Conservation (phyloP, 352 stramenopile genomes). For the Pythium diclinum region DNA sequence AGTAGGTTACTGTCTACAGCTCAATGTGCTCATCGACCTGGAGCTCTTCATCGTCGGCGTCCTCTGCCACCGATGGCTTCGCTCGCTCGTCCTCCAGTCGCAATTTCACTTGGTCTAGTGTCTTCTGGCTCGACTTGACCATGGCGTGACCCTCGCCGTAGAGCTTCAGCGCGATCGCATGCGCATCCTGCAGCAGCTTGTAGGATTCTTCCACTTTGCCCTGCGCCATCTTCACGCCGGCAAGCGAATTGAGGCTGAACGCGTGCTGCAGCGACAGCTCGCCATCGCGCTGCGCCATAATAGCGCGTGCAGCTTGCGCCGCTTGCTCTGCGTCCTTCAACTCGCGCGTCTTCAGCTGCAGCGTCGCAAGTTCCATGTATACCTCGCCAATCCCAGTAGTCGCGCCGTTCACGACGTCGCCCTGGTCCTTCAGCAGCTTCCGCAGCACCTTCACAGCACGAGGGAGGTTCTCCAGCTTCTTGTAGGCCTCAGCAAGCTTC, state of each 20-base stretch:
- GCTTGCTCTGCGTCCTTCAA: conserved; percentile 35
- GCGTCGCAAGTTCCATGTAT: conserved; percentile 70
- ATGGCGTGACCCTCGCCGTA: conserved; percentile 65
- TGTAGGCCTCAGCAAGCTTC: conserved; percentile 67
- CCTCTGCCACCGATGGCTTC: conserved; percentile 3
- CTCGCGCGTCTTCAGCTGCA: conserved; percentile 20
- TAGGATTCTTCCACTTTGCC: conserved; percentile 55
- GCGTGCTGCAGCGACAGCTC: conserved; percentile 63
- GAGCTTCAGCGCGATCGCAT: conserved; percentile 62
- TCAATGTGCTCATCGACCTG: conserved; percentile 17
- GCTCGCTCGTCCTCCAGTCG: conserved; percentile 40
- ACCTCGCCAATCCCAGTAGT: conserved; percentile 70
- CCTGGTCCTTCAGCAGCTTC: conserved; percentile 54
- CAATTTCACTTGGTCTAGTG: conserved; percentile 56
- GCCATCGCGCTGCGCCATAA: conserved; percentile 68
- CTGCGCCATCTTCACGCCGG: conserved; percentile 71
- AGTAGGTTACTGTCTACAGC: conserved; percentile 8
- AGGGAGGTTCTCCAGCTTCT: conserved; percentile 57
- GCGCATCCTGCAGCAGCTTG: conserved; percentile 57
- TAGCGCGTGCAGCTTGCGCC: conserved; percentile 39
- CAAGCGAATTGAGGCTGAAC: conserved; percentile 80
- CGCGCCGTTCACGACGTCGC: conserved; percentile 52
- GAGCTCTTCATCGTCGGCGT: neutral
- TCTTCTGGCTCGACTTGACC: conserved; percentile 57
- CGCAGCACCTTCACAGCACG: conserved; percentile 52